Conservation (phyloP, 305 asterid genomes). For the Rubia balearica region DNA sequence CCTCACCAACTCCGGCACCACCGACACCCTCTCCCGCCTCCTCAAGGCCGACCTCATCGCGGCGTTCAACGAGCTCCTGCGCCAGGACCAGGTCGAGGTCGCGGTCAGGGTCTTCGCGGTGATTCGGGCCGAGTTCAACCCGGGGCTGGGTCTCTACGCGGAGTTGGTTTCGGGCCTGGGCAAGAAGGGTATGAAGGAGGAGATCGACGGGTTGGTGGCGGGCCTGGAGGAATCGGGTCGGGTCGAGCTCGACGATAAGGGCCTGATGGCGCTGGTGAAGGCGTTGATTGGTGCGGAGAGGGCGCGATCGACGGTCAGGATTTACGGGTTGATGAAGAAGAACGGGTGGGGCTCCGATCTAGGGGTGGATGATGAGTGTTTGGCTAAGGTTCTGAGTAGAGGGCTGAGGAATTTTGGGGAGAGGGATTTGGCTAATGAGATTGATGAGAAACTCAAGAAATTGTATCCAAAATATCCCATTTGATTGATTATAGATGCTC, state of each 20-base stretch:
- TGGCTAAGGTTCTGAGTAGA: conserved; percentile 63
- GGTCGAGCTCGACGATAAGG: conserved; percentile 46
- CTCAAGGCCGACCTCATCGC: conserved; percentile 77
- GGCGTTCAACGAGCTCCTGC: conserved; percentile 65
- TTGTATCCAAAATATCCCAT: conserved; percentile 6
- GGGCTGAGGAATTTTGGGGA: conserved; percentile 74
- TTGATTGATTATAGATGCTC: neutral
- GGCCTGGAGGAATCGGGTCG: conserved; percentile 43
- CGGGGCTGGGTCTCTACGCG: conserved; percentile 54
- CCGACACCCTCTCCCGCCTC: conserved; percentile 53
- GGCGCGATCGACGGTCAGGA: conserved; percentile 59
- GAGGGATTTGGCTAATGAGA: conserved; percentile 52
- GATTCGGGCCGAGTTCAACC: conserved; percentile 56
- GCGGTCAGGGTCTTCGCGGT: conserved; percentile 56
- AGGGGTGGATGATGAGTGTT: conserved; percentile 64
- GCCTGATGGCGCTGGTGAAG: conserved; percentile 55
- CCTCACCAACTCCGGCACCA: conserved; percentile 27
- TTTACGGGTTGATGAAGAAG: conserved; percentile 64
- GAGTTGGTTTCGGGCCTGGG: conserved; percentile 47
- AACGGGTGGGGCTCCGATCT: conserved; percentile 38
- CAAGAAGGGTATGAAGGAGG: conserved; percentile 43
- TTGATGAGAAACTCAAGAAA: conserved; percentile 47
- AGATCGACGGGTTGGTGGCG: conserved; percentile 45
- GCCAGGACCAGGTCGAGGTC: conserved; percentile 59
- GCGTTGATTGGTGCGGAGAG: conserved; percentile 60